Conservation (phyloP, 495 filamentous ascomycete genomes). For the Penicillium cataractarum region DNA sequence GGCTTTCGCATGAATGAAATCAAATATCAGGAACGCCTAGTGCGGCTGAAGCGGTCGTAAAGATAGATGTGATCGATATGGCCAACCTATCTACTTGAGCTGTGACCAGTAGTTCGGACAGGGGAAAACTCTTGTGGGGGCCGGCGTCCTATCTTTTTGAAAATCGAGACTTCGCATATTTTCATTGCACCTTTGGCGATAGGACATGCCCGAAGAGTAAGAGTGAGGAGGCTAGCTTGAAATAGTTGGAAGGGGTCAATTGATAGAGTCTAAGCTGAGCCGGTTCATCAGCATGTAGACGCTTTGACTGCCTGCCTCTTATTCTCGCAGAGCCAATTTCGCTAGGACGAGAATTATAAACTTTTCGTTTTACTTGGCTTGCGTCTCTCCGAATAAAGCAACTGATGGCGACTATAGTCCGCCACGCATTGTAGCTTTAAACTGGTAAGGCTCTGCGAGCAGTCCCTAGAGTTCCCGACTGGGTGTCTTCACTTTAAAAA, state of each 20-base stretch:
- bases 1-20: not conserved
- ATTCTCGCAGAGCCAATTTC: not conserved
- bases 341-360: not conserved
- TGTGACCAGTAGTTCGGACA: not conserved
- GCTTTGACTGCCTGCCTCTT: not conserved
- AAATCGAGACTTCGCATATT: not conserved
- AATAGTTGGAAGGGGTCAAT: not conserved
- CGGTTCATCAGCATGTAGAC: not conserved
- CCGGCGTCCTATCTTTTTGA: not conserved
- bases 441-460: not conserved
- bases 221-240: not conserved
- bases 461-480: not conserved
- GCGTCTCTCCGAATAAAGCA: not conserved
- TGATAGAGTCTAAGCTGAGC: not conserved
- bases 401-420: not conserved
- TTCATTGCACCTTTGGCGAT: not conserved
- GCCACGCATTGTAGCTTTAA: not conserved
- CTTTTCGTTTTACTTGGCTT: not conserved
- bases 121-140: not conserved
- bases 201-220: not conserved
- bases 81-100: not conserved
- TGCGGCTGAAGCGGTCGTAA: not conserved
- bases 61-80: slow-evolving; percentile 3
- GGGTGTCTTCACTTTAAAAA: not conserved
- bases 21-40: not conserved